Conservation (phyloP, 2,329 filamentous ascomycete genomes). For the Diplodia intermedia region DNA sequence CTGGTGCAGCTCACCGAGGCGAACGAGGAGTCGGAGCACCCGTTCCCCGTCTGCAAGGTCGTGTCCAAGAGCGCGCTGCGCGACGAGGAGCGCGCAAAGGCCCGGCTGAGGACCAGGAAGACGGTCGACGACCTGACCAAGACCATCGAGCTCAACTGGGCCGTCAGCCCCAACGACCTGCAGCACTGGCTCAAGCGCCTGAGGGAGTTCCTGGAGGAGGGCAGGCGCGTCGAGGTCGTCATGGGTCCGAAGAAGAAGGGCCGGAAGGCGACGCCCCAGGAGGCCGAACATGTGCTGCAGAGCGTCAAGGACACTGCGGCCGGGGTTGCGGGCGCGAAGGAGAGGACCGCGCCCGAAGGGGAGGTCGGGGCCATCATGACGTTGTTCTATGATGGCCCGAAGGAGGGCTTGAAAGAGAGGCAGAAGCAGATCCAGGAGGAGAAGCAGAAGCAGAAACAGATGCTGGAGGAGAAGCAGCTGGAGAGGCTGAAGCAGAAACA, state of each 20-base stretch:
- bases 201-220: slow-evolving; percentile 73
- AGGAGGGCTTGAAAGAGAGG: slow-evolving; percentile 35
- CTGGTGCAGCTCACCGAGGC: slow-evolving; percentile 57
- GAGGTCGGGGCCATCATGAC: slow-evolving; percentile 43
- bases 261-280: slow-evolving; percentile 64
- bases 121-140: slow-evolving; percentile 58
- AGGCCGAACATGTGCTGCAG: slow-evolving; percentile 64
- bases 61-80: slow-evolving; percentile 63
- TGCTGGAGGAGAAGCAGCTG: slow-evolving; percentile 34
- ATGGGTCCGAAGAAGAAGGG: slow-evolving; percentile 72
- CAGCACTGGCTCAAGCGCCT: slow-evolving; percentile 72
- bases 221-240: slow-evolving; percentile 75
- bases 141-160: slow-evolving; percentile 90
- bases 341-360: slow-evolving; percentile 42
- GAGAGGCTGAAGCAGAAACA: slow-evolving; percentile 35
- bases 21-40: slow-evolving; percentile 46
- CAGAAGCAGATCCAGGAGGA: slow-evolving; percentile 33
- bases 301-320: slow-evolving; percentile 56
- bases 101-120: slow-evolving; percentile 47
- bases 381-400: slow-evolving; percentile 43
- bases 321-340: slow-evolving; percentile 43
- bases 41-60: slow-evolving; percentile 73
- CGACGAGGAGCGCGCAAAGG: slow-evolving; percentile 56
- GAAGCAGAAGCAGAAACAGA: slow-evolving; percentile 33
- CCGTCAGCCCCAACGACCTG: slow-evolving; percentile 78